Conservation (phyloP, 768 basidiomycete species). For the Xanthoconium stramineum region DNA sequence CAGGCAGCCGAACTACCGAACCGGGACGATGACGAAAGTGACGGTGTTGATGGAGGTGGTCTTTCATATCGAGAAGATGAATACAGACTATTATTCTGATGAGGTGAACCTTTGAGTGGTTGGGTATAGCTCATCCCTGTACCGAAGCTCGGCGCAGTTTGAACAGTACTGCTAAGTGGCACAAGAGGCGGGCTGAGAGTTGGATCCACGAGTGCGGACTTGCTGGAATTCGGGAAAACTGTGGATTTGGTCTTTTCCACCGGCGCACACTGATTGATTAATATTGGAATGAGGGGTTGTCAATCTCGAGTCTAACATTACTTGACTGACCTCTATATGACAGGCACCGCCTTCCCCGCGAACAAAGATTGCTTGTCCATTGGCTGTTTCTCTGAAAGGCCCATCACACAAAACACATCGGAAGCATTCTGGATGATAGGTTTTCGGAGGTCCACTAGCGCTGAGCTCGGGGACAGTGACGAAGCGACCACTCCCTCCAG, state of each 20-base stretch:
- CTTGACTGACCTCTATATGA: constrained; percentile 51
- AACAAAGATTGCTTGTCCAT: constrained; percentile 70
- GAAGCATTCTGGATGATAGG: constrained; percentile 77
- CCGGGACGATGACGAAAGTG: constrained; percentile 23
- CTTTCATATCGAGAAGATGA: constrained; percentile 33
- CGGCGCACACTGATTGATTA: constrained; percentile 40
- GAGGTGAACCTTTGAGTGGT: constrained; percentile 10
- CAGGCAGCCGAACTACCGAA: constrained; percentile 48
- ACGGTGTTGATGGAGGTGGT: constrained; percentile 14
- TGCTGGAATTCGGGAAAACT: constrained; percentile 3
- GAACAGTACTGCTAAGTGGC: constrained; percentile 19
- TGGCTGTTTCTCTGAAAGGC: constrained; percentile 56
- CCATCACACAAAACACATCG: constrained; percentile 65
- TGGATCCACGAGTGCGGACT: constrained; percentile 11
- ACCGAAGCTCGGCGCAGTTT: constrained; percentile 3
- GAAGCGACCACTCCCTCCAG: constrained; percentile 58
- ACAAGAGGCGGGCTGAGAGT: constrained; percentile 18
- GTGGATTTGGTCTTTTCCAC: constrained; percentile 30
- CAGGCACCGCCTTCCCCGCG: constrained; percentile 61
- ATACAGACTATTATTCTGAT: constrained; percentile 14
- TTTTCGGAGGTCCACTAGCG: constrained; percentile 42
- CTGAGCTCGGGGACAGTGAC: constrained; percentile 63
- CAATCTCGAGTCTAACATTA: background rate
- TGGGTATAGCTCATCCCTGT: constrained; percentile 8
- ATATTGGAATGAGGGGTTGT: constrained; percentile 6